These are phyloP conservation scores for Wallacemonas rigidus DNA, from an alignment of 208 protist species.

Conservation along the genomic window DNA sequence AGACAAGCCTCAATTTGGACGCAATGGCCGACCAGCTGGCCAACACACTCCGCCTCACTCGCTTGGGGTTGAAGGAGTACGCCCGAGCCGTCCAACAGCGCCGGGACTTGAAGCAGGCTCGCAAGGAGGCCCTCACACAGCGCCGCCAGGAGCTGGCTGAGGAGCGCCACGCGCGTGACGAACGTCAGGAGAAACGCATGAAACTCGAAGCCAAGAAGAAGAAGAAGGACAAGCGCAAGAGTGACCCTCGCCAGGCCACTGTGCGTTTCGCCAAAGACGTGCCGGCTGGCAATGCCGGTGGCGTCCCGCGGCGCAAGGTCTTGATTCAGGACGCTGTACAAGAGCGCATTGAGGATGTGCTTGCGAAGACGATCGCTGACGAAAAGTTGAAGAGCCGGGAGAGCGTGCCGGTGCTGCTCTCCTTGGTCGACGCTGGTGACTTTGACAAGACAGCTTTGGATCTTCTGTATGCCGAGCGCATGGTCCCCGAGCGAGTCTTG, in stretches of 20 bases:
- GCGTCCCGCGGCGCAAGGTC: conserved; percentile 21
- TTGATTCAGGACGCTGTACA: conserved; percentile 37
- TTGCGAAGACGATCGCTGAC: conserved; percentile 29
- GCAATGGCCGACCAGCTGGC: conserved; percentile 28
- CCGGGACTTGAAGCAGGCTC: conserved; percentile 34
- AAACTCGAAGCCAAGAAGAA: conserved; percentile 46
- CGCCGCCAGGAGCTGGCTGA: conserved; percentile 45
- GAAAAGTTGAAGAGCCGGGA: conserved; percentile 27
- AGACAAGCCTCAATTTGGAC: conserved; percentile 4
- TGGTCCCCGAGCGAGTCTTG: conserved; percentile 53
- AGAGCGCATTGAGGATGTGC: conserved; percentile 27
- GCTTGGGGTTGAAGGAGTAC: conserved; percentile 38
- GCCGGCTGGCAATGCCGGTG: conserved; percentile 15
- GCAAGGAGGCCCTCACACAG: conserved; percentile 22
- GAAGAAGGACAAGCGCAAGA: conserved; percentile 39
- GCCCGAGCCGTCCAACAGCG: conserved; percentile 26
- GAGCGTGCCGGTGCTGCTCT: conserved; percentile 60
- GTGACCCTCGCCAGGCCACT: conserved; percentile 1
- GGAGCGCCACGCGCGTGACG: conserved; percentile 54
- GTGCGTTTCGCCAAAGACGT: conserved; percentile 11
- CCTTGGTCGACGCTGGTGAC: conserved; percentile 13
- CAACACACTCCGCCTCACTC: conserved; percentile 45
- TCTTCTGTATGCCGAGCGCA: conserved; percentile 35
- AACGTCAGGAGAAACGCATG: conserved; percentile 61
- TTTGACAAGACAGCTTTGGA: conserved; percentile 25